Conservation (phyloP, 2,329 filamentous ascomycete species). For the Lasiodiplodia gonubiensis region DNA sequence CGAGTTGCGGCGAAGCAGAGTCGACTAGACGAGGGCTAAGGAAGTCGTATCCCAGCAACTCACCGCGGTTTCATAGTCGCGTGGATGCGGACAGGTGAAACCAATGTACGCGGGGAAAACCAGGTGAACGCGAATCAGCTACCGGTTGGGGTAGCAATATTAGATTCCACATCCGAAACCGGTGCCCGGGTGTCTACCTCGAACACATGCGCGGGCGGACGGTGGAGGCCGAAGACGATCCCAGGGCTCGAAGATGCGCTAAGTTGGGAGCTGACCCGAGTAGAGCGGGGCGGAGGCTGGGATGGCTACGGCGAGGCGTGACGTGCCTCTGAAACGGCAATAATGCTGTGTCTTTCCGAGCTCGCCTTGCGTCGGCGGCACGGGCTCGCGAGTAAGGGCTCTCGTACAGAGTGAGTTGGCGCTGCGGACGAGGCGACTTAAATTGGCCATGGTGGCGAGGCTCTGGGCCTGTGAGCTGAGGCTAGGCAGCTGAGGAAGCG, state of each 20-base stretch:
- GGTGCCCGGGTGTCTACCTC: neutral
- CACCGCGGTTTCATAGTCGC: neutral
- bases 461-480: neutral
- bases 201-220: constrained; percentile 7
- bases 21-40: neutral
- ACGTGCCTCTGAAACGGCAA: constrained; percentile 10
- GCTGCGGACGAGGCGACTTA: neutral
- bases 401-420: neutral
- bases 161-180: neutral
- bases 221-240: constrained; percentile 5
- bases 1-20: constrained; percentile 15
- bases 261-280: constrained; percentile 4
- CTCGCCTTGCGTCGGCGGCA: constrained; percentile 21
- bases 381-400: constrained; percentile 15
- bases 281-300: constrained; percentile 16
- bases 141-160: neutral
- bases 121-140: neutral
- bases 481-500: constrained; percentile 8
- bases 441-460: constrained; percentile 6
- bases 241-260: constrained; percentile 3
- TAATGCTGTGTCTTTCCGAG: neutral
- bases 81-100: constrained; percentile 5
- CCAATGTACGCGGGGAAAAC: neutral
- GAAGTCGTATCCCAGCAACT: constrained; percentile 11
- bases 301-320: constrained; percentile 1